Conservation (phyloP, 108 stramenopile genomes). For the Mayamaea pseudoterrestris region DNA sequence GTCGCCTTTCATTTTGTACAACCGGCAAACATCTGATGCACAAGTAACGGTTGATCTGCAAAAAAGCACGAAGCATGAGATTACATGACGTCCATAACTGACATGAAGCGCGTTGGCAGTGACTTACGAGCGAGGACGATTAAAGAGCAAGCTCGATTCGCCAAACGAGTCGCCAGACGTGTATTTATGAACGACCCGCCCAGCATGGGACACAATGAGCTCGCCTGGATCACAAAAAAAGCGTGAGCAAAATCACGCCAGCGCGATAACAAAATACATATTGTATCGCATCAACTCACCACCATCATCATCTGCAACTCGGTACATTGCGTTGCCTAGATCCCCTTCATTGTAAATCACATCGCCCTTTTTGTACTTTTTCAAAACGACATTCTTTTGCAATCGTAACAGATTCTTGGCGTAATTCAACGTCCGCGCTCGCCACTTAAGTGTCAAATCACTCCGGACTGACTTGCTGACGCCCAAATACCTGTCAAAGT, state of each 20-base stretch:
- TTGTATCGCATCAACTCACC: too few species aligned
- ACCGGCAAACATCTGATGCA: constrained; percentile 28
- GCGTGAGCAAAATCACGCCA: not conserved
- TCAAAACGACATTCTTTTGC: constrained; percentile 34
- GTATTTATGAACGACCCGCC: constrained; percentile 32
- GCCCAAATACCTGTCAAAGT: constrained; percentile 49
- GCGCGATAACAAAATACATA: not conserved
- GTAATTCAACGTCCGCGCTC: constrained; percentile 33
- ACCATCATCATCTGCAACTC: constrained; percentile 44
- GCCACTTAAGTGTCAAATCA: constrained; percentile 43
- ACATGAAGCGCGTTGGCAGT: not conserved
- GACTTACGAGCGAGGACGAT: constrained; percentile 32
- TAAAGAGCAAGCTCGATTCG: constrained; percentile 50
- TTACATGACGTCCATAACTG: not conserved
- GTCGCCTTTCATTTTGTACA: constrained; percentile 50
- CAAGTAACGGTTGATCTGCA: constrained; percentile 49
- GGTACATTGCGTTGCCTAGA: constrained; percentile 44
- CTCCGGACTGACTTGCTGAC: constrained; percentile 11
- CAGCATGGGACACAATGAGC: constrained; percentile 43
- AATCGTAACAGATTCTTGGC: constrained; percentile 56
- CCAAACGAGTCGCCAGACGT: constrained; percentile 54
- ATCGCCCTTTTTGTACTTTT: constrained; percentile 40
- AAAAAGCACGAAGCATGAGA: not conserved
- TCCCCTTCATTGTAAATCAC: constrained; percentile 64
- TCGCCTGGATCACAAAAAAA: too few species aligned